Evolutionary conservation across 352 stramenopile genomes (phyloP).

Genomic region (Phytophthora foliorum): DNA sequence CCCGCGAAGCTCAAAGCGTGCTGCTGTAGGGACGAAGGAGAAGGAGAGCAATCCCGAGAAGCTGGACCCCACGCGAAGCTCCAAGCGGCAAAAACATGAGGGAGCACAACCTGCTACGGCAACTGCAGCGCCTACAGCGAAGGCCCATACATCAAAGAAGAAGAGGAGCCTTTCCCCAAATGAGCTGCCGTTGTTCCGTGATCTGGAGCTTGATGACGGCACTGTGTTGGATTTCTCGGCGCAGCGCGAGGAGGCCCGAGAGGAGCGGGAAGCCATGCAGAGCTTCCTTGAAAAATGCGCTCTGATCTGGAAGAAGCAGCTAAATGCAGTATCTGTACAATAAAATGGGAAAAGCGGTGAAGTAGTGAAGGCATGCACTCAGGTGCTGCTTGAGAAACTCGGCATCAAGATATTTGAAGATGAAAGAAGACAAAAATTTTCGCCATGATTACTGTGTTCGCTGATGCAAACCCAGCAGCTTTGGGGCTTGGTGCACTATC

Average conservation of each 20-base stretch:
- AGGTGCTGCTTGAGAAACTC: not conserved
- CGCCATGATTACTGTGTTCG: conserved; percentile 12
- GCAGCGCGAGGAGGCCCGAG: conserved; percentile 38
- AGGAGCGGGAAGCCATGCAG: conserved; percentile 36
- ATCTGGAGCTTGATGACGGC: conserved; percentile 46
- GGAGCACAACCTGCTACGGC: not conserved
- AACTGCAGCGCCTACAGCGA: conserved; percentile 15
- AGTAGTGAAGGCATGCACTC: conserved; percentile 5
- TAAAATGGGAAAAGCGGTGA: conserved; percentile 9
- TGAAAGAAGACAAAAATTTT: conserved; percentile 14
- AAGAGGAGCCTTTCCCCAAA: conserved; percentile 19
- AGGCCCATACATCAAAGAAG: conserved; percentile 23
- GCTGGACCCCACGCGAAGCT: conserved; percentile 10
- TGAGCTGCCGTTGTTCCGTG: conserved; percentile 38
- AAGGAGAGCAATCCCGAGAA: conserved; percentile 19
- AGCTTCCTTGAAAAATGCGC: conserved; percentile 42
- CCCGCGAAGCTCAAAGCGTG: conserved; percentile 23
- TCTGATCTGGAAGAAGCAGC: conserved; percentile 49
- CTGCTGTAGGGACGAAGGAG: not conserved
- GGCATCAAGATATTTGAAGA: conserved; percentile 17
- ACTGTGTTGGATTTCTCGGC: conserved; percentile 41
- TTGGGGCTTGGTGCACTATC: conserved; percentile 11
- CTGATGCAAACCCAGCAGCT: not conserved
- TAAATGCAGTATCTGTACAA: conserved; percentile 36
- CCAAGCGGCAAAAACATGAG: conserved; percentile 41